Evolutionary conservation across 345 rosid genomes (phyloP), one percentile per base, ranked within the genome.

Genomic region (Pseudoturritis turrita): DNA sequence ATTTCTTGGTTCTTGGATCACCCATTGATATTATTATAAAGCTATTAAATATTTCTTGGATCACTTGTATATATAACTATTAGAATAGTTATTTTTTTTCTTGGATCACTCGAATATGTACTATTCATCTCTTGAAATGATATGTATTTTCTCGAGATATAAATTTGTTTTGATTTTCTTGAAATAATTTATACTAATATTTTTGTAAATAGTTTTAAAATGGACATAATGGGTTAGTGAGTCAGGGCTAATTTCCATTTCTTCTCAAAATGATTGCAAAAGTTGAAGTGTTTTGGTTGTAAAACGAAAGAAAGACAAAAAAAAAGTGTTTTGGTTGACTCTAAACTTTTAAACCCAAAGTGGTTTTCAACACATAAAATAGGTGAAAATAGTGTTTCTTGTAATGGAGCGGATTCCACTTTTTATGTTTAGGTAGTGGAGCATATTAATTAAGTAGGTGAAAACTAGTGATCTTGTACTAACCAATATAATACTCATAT

Each of bases 41-140:
- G 15, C 21, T 54, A 26, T 22, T 9, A 44, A 22, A 41, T 31
- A 47, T 53, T 37, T 61, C 33, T 68, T 43, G 73, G 63, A 67
- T 51, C 73, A 11, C 62, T 66, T 59, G 45, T 41, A 49, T 31
- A 21, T 10, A n/a, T n/a, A n/a, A n/a, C n/a, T 46, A 57, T 46
- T 26, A 10, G 8, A n/a, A 72, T 52, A 72, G 3, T 44, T 46
- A 3, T 21, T 23, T 7, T 33, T 47, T 21, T 35, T 45, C 66
- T 76, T 70, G 80, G 80, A 70, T 76, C 76, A 47, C 76, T 70
- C 79, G 18, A 62, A 25, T 43, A 14, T 47, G 40, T 57, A 41
- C 4, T 62, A 51, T 29, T 14, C 53, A 45, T 15, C 53, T 47
- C 72, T 37, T 37, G 19, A 19, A 26, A 49, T 49, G 9, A 28